phyloP scores from a whole-genome alignment of 257 asterid species.

The Apocynum venetum region DNA sequence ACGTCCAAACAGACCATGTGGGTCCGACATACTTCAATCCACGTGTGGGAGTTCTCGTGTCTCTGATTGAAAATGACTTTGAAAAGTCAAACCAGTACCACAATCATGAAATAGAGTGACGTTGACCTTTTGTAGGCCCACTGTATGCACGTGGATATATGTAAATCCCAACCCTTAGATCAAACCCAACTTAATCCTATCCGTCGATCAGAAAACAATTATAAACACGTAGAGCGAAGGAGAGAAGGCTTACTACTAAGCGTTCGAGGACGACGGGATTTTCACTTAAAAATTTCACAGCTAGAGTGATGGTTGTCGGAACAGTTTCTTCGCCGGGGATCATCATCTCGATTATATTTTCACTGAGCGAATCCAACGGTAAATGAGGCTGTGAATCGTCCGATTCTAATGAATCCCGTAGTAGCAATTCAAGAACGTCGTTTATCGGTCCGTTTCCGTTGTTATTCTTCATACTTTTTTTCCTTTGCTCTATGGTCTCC shows the following conservation, averaged over 20 bases:
- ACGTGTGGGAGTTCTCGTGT: slow-evolving; percentile 40
- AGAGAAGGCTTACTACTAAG: slow-evolving; percentile 51
- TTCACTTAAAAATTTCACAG: slow-evolving; percentile 72
- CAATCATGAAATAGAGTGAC: slow-evolving; percentile 26
- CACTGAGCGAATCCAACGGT: slow-evolving; percentile 56
- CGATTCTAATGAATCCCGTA: slow-evolving; percentile 47
- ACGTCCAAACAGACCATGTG: slow-evolving; percentile 3
- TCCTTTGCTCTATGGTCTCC: slow-evolving; percentile 50
- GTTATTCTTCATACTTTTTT: slow-evolving; percentile 25
- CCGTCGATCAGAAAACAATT: slow-evolving; percentile 26
- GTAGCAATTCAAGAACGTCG: slow-evolving; percentile 66
- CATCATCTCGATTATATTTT: slow-evolving; percentile 88
- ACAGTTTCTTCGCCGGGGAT: slow-evolving; percentile 93
- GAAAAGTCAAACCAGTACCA: slow-evolving; percentile 32
- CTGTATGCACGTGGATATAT: slow-evolving; percentile 23
- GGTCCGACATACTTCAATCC: slow-evolving; percentile 26
- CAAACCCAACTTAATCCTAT: slow-evolving; percentile 20
- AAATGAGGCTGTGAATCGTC: slow-evolving; percentile 41
- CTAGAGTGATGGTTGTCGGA: slow-evolving; percentile 81
- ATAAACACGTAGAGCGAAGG: neutral
- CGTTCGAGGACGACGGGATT: slow-evolving; percentile 54
- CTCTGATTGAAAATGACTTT: slow-evolving; percentile 34
- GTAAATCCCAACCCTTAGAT: slow-evolving; percentile 38
- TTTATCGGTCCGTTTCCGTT: slow-evolving; percentile 22
- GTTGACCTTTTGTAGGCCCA: slow-evolving; percentile 47